Evolutionary conservation across 2,329 filamentous ascomycete genomes (phyloP).

Genomic region (Epichloe gansuensis): DNA sequence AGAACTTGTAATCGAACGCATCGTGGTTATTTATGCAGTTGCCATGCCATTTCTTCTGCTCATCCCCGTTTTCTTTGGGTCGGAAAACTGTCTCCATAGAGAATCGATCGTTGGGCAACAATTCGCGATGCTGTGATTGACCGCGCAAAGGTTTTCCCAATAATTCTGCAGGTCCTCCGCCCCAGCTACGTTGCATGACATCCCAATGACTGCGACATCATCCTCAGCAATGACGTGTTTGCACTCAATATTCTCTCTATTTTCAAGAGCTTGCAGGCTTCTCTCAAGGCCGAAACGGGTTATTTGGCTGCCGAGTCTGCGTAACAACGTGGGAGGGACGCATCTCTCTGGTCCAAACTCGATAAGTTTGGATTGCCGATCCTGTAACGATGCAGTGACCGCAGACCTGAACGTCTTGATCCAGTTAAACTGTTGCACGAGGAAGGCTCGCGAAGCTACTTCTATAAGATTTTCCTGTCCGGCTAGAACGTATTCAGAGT

Average conservation of each 20-base stretch:
- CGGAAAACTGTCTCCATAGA: not conserved
- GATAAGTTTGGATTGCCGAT: not conserved
- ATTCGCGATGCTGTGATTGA: constrained; percentile 6
- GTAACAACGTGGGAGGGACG: not conserved
- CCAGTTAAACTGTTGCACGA: constrained; percentile 46
- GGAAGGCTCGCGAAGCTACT: not conserved
- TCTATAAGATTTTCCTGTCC: not conserved
- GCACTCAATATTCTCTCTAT: not conserved
- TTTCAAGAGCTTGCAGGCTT: not conserved
- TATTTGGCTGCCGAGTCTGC: not conserved
- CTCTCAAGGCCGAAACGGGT: constrained; percentile 9
- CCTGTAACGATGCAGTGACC: not conserved
- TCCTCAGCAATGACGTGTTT: not conserved
- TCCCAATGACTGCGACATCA: constrained; percentile 27
- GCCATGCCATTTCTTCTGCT: not conserved
- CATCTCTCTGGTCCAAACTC: not conserved
- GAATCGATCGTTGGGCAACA: constrained; percentile 5
- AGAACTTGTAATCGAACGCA: constrained; percentile 54
- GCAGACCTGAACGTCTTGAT: constrained; percentile 24
- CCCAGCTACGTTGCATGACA: constrained; percentile 25
- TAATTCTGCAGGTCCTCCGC: constrained; percentile 21
- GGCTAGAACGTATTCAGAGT: not conserved
- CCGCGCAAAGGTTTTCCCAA: constrained; percentile 17
- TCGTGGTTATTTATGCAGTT: constrained; percentile 47
- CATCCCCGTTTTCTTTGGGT: not conserved